A percentile compares a stretch with the other conserved stretches of the same genome.
phyloP scores from a whole-genome alignment of 306 rosid genomes.

The Sesbania bispinosa region DNA sequence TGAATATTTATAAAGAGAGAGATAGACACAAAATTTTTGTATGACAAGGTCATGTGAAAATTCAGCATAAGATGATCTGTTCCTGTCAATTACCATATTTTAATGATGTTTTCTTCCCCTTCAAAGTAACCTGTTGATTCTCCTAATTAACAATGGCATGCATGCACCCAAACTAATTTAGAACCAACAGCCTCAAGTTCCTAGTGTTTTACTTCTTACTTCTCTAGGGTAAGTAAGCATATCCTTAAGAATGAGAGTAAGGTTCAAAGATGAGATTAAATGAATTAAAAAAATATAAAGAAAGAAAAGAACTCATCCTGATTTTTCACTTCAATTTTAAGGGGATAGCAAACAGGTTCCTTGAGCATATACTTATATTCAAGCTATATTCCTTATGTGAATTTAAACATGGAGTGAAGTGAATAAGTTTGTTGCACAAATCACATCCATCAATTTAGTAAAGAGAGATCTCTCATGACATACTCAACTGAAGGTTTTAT shows the following conservation, averaged over 20 bases:
- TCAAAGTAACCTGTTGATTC: neutral
- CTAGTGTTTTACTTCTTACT: too few species aligned
- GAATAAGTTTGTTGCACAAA: neutral
- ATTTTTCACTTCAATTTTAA: neutral
- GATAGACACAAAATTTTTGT: too few species aligned
- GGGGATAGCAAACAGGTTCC: neutral
- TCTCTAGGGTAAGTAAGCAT: neutral
- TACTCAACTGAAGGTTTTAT: neutral
- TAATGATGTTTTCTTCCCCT: neutral
- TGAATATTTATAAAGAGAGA: too few species aligned
- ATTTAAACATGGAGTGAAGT: neutral
- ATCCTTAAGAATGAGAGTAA: neutral
- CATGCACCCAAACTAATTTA: too few species aligned
- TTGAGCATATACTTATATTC: neutral
- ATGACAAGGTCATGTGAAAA: too few species aligned
- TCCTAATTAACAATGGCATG: too few species aligned
- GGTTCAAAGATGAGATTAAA: neutral
- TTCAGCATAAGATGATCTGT: too few species aligned
- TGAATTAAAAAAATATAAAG: neutral
- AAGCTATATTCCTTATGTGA: neutral
- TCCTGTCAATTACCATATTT: neutral
- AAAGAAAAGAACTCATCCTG: neutral
- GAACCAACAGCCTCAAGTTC: too few species aligned
- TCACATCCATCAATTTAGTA: neutral
- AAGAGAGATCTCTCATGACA: conserved; percentile 3